A percentile compares a stretch with the other conserved stretches of the same genome.
Conservation (phyloP, 768 basidiomycete species). For the Pleurotus tuoliensis region DNA sequence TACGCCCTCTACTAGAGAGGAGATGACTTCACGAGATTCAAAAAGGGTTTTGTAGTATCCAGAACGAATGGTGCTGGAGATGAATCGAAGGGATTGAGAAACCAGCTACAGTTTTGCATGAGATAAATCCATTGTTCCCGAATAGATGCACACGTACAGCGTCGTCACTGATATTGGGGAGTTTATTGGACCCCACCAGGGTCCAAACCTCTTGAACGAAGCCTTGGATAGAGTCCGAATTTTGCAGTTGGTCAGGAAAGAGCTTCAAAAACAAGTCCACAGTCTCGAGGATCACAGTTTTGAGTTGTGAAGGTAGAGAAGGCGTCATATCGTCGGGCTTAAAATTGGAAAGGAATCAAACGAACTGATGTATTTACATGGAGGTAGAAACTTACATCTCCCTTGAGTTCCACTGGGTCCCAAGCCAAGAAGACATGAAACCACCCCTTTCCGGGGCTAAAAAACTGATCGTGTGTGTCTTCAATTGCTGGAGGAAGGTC, state of each 20-base stretch:
- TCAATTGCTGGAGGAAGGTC: conserved; percentile 95
- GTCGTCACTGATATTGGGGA: conserved; percentile 72
- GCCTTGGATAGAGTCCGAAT: conserved; percentile 57
- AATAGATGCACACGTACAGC: conserved; percentile 39
- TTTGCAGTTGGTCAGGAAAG: conserved; percentile 73
- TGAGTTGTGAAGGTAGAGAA: conserved; percentile 85
- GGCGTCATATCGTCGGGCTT: conserved; percentile 80
- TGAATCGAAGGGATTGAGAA: conserved; percentile 84
- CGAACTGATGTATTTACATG: no score
- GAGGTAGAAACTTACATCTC: conserved; percentile 54
- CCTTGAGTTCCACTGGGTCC: conserved; percentile 65
- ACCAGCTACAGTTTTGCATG: conserved; percentile 54
- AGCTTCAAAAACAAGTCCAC: conserved; percentile 85
- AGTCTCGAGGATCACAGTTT: conserved; percentile 87
- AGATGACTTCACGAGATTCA: conserved; percentile 76
- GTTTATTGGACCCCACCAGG: conserved; percentile 69
- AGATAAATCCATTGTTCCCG: background rate
- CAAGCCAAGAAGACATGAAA: conserved; percentile 81
- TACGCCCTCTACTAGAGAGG: conserved; percentile 81
- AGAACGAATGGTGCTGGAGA: conserved; percentile 88
- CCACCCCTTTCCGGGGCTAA: conserved; percentile 62
- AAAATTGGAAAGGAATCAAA: background rate
- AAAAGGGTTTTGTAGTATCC: conserved; percentile 81
- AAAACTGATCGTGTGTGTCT: conserved; percentile 81
- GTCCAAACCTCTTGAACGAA: conserved; percentile 92